Conservation (phyloP, 1,284 basidiomycete species). For the Sparassis latifolia region DNA sequence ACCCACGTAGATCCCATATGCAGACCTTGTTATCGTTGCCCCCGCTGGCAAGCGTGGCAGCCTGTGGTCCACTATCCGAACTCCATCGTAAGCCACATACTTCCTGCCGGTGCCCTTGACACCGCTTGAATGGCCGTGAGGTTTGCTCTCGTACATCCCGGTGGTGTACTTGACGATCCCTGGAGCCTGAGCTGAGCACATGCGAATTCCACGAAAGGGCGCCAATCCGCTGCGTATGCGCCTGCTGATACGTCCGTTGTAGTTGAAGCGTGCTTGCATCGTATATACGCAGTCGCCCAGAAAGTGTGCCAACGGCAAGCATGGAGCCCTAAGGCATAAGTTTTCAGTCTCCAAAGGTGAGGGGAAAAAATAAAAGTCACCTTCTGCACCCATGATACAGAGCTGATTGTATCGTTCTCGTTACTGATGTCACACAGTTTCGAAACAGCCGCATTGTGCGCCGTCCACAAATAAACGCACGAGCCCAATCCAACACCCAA, state of each 20-base stretch:
- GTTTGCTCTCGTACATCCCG: constrained; percentile 81
- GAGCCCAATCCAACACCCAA: constrained; percentile 89
- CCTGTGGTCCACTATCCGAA: constrained; percentile 40
- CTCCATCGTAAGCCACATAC: constrained; percentile 97
- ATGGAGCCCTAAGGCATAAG: constrained; percentile 58
- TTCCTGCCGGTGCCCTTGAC: constrained; percentile 87
- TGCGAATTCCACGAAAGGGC: constrained; percentile 92
- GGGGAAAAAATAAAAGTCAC: constrained; percentile 30
- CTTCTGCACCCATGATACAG: constrained; percentile 89
- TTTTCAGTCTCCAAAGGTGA: not conserved
- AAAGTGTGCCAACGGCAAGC: constrained; percentile 88
- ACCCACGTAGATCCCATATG: constrained; percentile 84
- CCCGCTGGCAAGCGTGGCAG: constrained; percentile 71
- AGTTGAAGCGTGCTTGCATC: constrained; percentile 80
- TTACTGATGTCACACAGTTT: constrained; percentile 82
- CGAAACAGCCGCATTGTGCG: constrained; percentile 86
- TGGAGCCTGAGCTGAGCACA: constrained; percentile 85
- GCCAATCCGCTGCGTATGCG: constrained; percentile 87
- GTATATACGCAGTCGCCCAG: constrained; percentile 89
- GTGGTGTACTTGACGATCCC: constrained; percentile 88
- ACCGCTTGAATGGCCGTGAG: constrained; percentile 68
- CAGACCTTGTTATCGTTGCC: constrained; percentile 99
- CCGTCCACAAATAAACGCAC: constrained; percentile 96
- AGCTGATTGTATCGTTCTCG: constrained; percentile 68
- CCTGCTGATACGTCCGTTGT: constrained; percentile 82